Percentiles rank a stretch among this genome's conserved stretches.
phyloP scores from a whole-genome alignment of 2,329 filamentous ascomycete genomes.

The Zymoseptoria crescenta region DNA sequence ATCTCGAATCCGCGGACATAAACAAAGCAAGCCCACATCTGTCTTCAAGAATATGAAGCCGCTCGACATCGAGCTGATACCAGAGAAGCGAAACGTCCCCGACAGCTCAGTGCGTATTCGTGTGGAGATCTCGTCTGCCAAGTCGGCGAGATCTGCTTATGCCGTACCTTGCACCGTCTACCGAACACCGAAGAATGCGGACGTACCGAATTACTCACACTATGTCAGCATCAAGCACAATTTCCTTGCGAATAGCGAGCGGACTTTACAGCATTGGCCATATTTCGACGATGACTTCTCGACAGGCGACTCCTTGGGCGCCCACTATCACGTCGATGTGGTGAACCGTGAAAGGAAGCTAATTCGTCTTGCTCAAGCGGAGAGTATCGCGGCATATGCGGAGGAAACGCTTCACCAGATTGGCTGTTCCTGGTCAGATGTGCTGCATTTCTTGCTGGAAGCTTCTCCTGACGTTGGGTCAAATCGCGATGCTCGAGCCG shows the following conservation, averaged over 20 bases:
- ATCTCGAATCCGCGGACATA: background rate
- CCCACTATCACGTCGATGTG: conserved; percentile 25
- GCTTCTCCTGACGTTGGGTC: conserved; percentile 15
- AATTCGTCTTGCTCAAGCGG: conserved; percentile 29
- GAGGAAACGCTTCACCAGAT: conserved; percentile 31
- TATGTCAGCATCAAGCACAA: conserved; percentile 37
- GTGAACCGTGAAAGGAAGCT: conserved; percentile 26
- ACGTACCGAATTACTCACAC: conserved; percentile 35
- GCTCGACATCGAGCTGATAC: background rate
- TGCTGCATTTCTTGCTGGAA: conserved; percentile 36
- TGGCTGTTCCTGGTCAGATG: conserved; percentile 29
- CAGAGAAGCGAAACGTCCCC: background rate
- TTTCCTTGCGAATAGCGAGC: conserved; percentile 35
- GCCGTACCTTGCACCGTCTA: conserved; percentile 7
- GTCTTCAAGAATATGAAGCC: conserved; percentile 14
- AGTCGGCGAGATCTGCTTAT: conserved; percentile 3
- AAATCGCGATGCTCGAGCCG: conserved; percentile 12
- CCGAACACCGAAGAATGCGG: conserved; percentile 1
- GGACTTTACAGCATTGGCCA: conserved; percentile 34
- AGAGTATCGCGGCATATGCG: conserved; percentile 30
- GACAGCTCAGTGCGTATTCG: conserved; percentile 1
- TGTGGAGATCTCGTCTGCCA: conserved; percentile 1
- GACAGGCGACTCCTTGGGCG: conserved; percentile 24
- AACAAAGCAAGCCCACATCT: conserved; percentile 4
- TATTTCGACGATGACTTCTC: conserved; percentile 32